phyloP scores from a whole-genome alignment of 495 filamentous ascomycete species.

The Copromyces sp. region DNA sequence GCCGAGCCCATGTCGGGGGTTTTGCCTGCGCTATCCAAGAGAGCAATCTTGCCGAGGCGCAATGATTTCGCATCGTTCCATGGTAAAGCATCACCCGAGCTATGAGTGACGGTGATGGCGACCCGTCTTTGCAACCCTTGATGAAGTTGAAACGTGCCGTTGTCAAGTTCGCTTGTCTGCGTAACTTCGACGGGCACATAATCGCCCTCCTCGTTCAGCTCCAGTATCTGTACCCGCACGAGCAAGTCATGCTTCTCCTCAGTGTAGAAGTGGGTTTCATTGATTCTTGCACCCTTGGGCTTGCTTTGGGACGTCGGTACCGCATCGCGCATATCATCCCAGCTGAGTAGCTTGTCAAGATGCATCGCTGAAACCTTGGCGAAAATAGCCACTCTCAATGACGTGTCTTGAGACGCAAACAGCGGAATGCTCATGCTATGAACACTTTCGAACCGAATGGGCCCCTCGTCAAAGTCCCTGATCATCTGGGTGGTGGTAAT shows the following conservation, averaged over 20 bases:
- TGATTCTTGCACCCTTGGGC: constrained; percentile 61
- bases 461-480: constrained; percentile 87
- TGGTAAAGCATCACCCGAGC: constrained; percentile 73
- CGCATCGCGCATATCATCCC: constrained; percentile 94
- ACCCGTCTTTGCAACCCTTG: constrained; percentile 90
- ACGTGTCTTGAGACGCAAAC: constrained; percentile 61
- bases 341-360: constrained; percentile 92
- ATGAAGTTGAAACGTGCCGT: constrained; percentile 85
- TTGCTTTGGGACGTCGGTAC: constrained; percentile 42
- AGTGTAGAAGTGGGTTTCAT: constrained; percentile 83
- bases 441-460: constrained; percentile 90
- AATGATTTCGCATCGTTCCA: constrained; percentile 73
- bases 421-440: constrained; percentile 98
- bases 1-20: constrained; percentile 65
- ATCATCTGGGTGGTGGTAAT: constrained; percentile 94
- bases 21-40: constrained; percentile 77
- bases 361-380: constrained; percentile 88
- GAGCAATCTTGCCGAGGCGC: constrained; percentile 66
- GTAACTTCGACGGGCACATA: constrained; percentile 90
- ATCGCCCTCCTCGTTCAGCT: constrained; percentile 81
- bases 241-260: constrained; percentile 94
- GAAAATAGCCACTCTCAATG: constrained; percentile 84
- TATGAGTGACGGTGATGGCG: constrained; percentile 75
- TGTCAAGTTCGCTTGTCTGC: constrained; percentile 70
- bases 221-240: constrained; percentile 73